Evolutionary conservation across 495 filamentous ascomycete species (phyloP), one percentile per base, ranked within the genome.

Genomic region (Aspergillus haitiensis): DNA sequence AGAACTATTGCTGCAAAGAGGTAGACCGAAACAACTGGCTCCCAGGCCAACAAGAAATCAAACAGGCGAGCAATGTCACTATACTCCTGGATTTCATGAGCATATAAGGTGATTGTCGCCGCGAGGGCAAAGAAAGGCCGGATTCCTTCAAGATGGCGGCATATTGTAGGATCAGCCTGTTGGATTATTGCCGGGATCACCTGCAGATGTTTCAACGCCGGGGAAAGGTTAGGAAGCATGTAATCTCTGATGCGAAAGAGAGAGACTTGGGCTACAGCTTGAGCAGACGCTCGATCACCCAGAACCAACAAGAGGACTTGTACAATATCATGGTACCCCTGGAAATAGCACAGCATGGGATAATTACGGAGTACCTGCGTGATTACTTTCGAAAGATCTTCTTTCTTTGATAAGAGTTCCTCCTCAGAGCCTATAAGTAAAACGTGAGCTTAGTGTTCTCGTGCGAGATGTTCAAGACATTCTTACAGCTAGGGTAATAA

Each of bases 241-340:
- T 96, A 98, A 74, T 98, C 94, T 51, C 94, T 85, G 68, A 98
- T 97, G 49, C 90, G 87, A 16, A 98, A 81, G 18, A 92, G 82
- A 3, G 93, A 96, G 55, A 98, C 84, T 18, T 86, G 88, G 35
- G 88, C 78, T 12, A 96, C 85, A 33, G 88, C 86, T 3, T 74
- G 64, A 32, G 78, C 67, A 4, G 80, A 72, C n/a, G 75, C 58
- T 6, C 83, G 79, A 36, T 76, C 70, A 16, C 86, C 88, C 3
- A 98, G 78, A 7, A 96, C 91, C 13, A 98, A 82, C 5, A 97
- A 83, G 48, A 98, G 79, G n/a, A 98, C 94, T 70, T 98, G 95
- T 62, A 89, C 93, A 67, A 98, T 97, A 74, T 98, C 94, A 70
- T 98, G 94, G 73, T 96, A 98, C 61, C 94, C 94, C 79, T 98